These are phyloP conservation scores for Aspergillus ibericus DNA, from an alignment of 2,329 filamentous ascomycete genomes.

Conservation along the genomic window DNA sequence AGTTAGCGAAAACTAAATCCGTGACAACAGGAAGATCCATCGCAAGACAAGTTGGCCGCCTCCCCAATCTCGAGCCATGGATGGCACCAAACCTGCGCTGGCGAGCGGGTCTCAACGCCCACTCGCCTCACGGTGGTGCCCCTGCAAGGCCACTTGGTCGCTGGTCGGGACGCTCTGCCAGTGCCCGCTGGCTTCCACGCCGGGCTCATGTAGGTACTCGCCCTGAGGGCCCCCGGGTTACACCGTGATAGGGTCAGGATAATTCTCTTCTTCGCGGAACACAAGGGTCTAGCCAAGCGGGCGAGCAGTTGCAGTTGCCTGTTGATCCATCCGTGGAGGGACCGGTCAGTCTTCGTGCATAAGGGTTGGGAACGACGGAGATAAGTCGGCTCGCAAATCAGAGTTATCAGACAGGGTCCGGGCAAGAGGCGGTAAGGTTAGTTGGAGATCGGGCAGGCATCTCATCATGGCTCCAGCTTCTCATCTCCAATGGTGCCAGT, in stretches of 20 bases:
- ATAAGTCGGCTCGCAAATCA: neutral
- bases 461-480: neutral
- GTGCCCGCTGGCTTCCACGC: conserved; percentile 13
- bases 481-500: neutral
- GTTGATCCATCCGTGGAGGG: neutral
- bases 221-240: conserved; percentile 9
- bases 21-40: conserved; percentile 19
- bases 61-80: conserved; percentile 4
- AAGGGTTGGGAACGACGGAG: neutral
- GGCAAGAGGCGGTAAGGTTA: conserved; percentile 3
- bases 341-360: neutral
- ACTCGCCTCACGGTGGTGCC: conserved; percentile 22
- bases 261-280: neutral
- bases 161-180: neutral
- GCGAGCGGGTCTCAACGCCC: conserved; percentile 24
- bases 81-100: conserved; percentile 19
- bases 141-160: conserved; percentile 29
- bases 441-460: neutral
- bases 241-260: conserved; percentile 13
- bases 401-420: neutral
- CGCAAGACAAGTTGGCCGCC: conserved; percentile 13
- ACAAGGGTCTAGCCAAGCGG: conserved; percentile 6
- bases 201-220: conserved; percentile 21
- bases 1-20: conserved; percentile 19
- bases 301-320: conserved; percentile 8